Evolutionary conservation across 2,329 filamentous ascomycete genomes (phyloP).

Genomic region (Colletotrichum cuscutae): DNA sequence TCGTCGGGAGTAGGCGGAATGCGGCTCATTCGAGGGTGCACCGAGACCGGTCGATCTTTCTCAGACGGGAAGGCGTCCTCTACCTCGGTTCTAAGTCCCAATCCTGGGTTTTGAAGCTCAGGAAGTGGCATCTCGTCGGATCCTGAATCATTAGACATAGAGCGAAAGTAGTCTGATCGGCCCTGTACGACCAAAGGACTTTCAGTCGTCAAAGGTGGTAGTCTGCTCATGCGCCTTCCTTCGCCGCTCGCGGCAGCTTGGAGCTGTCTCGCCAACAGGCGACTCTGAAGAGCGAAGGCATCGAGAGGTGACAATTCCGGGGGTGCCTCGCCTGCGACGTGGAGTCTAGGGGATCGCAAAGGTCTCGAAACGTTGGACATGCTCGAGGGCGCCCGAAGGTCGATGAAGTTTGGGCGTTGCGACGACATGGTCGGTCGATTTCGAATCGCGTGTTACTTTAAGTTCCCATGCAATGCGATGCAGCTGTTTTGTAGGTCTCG

Average conservation of each 20-base stretch:
- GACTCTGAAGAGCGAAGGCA: constrained; percentile 92
- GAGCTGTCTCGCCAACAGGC: constrained; percentile 86
- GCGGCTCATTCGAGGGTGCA: constrained; percentile 79
- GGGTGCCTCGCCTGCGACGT: constrained; percentile 83
- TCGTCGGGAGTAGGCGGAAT: constrained; percentile 63
- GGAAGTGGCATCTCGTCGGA: constrained; percentile 53
- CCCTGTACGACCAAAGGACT: constrained; percentile 81
- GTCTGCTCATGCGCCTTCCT: constrained; percentile 83
- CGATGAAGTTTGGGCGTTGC: constrained; percentile 67
- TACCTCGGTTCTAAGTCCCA: constrained; percentile 65
- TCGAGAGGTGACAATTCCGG: constrained; percentile 94
- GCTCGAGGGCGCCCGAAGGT: constrained; percentile 66
- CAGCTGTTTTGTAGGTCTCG: neutral
- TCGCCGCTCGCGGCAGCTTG: constrained; percentile 78
- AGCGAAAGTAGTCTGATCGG: constrained; percentile 84
- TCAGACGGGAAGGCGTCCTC: constrained; percentile 60
- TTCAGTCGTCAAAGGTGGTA: constrained; percentile 84
- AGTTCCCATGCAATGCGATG: constrained; percentile 26
- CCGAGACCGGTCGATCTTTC: constrained; percentile 73
- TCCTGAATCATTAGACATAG: constrained; percentile 71
- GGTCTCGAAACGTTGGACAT: constrained; percentile 59
- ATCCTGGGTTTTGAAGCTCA: constrained; percentile 44
- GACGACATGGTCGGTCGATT: constrained; percentile 54
- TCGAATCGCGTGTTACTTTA: constrained; percentile 9
- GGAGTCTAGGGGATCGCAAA: constrained; percentile 78